These are phyloP conservation scores for Hemisphaericaspora xylanilytica DNA, from an alignment of 1,139 yeast species.

Conservation along the genomic window DNA sequence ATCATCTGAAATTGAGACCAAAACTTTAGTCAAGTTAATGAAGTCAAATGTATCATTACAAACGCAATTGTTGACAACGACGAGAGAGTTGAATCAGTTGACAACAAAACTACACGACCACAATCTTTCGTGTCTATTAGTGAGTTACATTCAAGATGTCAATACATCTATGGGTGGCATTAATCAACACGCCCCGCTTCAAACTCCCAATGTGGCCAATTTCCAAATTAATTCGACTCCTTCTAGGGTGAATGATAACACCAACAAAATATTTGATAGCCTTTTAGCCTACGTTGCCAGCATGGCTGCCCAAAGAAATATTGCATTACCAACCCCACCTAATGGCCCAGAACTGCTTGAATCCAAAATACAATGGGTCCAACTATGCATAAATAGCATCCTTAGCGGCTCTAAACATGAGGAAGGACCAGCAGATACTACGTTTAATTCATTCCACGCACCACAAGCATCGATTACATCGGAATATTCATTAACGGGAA, in stretches of 20 bases:
- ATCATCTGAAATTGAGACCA: conserved; percentile 20
- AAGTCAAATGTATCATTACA: conserved; percentile 36
- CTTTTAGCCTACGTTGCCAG: conserved; percentile 54
- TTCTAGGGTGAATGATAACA: conserved; percentile 9
- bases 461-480: not conserved
- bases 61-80: conserved; percentile 27
- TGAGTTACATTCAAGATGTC: conserved; percentile 49
- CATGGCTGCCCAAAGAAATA: conserved; percentile 49
- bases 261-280: conserved; percentile 34
- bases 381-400: conserved; percentile 48
- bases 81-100: conserved; percentile 32
- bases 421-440: not conserved
- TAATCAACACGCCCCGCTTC: conserved; percentile 1
- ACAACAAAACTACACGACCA: conserved; percentile 34
- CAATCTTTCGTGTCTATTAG: conserved; percentile 42
- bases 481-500: conserved; percentile 21
- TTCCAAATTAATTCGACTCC: conserved; percentile 4
- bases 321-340: conserved; percentile 44
- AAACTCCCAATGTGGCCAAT: conserved; percentile 8
- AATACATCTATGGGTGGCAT: conserved; percentile 19
- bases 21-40: conserved; percentile 30
- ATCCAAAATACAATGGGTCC: conserved; percentile 50
- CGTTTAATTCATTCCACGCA: conserved; percentile 7
- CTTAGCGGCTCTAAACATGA: conserved; percentile 10
- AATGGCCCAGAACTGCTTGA: conserved; percentile 26